These are phyloP conservation scores for Coemansia asiatica DNA, from an alignment of 192 early-diverging fungal species.

Conservation along the genomic window DNA sequence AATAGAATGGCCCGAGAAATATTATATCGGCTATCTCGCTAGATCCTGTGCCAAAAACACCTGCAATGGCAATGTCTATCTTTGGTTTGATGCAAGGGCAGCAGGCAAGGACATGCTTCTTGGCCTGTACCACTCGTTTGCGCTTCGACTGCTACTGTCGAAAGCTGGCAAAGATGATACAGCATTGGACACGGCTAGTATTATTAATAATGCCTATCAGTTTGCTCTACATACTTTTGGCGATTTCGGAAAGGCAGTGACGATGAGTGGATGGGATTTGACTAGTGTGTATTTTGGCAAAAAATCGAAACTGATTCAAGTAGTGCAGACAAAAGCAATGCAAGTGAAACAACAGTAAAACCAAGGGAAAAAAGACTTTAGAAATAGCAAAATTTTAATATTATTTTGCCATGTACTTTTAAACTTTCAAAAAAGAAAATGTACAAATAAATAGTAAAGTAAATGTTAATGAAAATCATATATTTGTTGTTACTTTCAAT, in stretches of 20 bases:
- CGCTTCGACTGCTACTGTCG: slow-evolving; percentile 17
- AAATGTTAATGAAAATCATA: too few relatives aligned
- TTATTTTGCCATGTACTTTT: background rate
- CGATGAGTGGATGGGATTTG: slow-evolving; percentile 33
- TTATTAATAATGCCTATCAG: slow-evolving; percentile 3
- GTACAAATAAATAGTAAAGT: too few relatives aligned
- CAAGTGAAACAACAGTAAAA: background rate
- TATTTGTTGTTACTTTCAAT: too few relatives aligned
- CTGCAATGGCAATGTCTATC: slow-evolving; percentile 12
- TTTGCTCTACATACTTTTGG: slow-evolving; percentile 34
- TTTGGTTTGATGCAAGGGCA: slow-evolving; percentile 33
- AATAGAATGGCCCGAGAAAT: slow-evolving; percentile 4
- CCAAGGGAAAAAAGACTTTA: background rate
- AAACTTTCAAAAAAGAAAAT: background rate
- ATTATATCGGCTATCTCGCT: slow-evolving; percentile 34
- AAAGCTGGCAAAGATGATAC: background rate
- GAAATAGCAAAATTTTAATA: too few relatives aligned
- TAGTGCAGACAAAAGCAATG: background rate
- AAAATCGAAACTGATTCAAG: slow-evolving; percentile 15
- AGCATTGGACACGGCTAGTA: background rate
- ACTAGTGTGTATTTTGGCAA: slow-evolving; percentile 35
- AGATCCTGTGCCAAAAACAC: slow-evolving; percentile 2
- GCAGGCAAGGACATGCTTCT: slow-evolving; percentile 21
- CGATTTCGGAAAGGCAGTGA: slow-evolving; percentile 13
- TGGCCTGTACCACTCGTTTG: slow-evolving; percentile 33